Evolutionary conservation across 2,329 filamentous ascomycete genomes (phyloP).

Genomic region (Ascochyta viciae-villosae): DNA sequence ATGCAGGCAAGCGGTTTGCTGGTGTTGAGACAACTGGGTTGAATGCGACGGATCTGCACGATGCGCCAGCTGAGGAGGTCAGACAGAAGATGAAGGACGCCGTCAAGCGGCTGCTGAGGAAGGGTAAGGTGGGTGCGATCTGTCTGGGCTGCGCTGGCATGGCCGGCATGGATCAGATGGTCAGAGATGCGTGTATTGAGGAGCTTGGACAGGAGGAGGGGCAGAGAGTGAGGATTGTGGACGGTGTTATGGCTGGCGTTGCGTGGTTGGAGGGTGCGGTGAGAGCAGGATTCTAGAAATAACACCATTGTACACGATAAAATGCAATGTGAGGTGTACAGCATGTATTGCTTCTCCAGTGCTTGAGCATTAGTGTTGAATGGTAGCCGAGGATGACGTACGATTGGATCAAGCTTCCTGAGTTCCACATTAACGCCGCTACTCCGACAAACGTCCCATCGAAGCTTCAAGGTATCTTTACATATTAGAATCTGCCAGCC

Average conservation of each 20-base stretch:
- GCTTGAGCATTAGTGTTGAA: background rate
- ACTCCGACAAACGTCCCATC: background rate
- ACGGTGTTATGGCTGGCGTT: conserved; percentile 77
- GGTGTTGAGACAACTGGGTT: conserved; percentile 85
- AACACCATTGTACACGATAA: background rate
- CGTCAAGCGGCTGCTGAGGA: conserved; percentile 68
- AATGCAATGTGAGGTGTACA: background rate
- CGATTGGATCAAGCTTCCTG: background rate
- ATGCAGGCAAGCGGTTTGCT: conserved; percentile 65
- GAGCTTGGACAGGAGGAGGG: conserved; percentile 68
- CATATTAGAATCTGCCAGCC: background rate
- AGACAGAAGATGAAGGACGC: conserved; percentile 71
- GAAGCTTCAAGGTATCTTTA: background rate
- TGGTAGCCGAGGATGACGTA: conserved; percentile 10
- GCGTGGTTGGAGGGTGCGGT: conserved; percentile 64
- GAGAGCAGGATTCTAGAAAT: conserved; percentile 42
- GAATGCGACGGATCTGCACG: conserved; percentile 80
- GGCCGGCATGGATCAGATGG: conserved; percentile 81
- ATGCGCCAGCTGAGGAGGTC: conserved; percentile 69
- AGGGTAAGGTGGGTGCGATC: conserved; percentile 68
- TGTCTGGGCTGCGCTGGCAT: conserved; percentile 92
- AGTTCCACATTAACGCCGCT: background rate
- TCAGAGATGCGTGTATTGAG: conserved; percentile 72
- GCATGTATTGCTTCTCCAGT: background rate
- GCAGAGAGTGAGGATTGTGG: conserved; percentile 71